Evolutionary conservation across 768 basidiomycete genomes (phyloP).

Genomic region (Lactarius akahatsu): DNA sequence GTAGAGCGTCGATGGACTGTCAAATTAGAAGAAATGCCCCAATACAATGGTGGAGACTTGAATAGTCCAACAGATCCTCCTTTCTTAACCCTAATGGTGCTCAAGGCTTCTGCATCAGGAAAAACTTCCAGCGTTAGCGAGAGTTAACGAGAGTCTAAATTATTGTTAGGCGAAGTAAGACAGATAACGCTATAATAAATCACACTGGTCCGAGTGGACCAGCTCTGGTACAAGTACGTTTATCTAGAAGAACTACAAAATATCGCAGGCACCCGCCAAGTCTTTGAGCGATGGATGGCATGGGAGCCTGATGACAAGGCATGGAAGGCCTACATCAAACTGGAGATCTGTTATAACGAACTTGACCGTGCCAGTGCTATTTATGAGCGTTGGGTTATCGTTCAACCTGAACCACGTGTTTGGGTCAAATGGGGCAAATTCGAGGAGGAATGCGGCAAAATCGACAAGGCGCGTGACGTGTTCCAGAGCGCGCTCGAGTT

Average conservation of each 20-base stretch:
- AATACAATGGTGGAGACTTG: too few relatives aligned
- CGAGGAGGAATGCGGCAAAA: conserved; percentile 57
- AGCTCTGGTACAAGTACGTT: conserved; percentile 99
- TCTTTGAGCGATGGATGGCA: conserved; percentile 99
- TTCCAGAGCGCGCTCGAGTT: conserved; percentile 67
- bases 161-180: too few relatives aligned
- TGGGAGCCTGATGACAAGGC: conserved; percentile 99
- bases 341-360: conserved; percentile 93
- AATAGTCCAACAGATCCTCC: too few relatives aligned
- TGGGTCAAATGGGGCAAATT: conserved; percentile 69
- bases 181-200: too few relatives aligned
- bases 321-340: conserved; percentile 99
- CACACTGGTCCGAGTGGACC: conserved; percentile 56
- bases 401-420: conserved; percentile 61
- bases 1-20: too few relatives aligned
- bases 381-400: conserved; percentile 87
- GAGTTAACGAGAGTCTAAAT: too few relatives aligned
- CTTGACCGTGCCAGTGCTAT: conserved; percentile 86
- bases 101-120: too few relatives aligned
- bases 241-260: conserved; percentile 97
- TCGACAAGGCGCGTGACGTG: conserved; percentile 65
- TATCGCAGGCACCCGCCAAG: conserved; percentile 92
- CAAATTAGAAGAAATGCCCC: too few relatives aligned
- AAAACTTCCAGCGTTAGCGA: too few relatives aligned
- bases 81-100: too few relatives aligned